Conservation (phyloP, 345 rosid species). For the Barbarea vulgaris region DNA sequence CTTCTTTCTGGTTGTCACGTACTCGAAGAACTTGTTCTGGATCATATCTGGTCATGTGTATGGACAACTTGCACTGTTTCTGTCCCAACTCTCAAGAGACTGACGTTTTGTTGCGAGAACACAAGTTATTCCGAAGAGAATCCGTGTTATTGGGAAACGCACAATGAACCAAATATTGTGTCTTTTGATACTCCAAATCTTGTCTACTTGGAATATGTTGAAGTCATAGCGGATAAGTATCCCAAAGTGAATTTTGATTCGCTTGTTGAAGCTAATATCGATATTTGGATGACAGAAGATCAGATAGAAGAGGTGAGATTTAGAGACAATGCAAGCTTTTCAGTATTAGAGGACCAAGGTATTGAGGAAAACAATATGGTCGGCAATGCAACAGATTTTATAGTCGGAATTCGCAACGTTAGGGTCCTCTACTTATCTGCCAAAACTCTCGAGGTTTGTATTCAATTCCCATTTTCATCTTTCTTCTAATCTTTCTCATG, state of each 20-base stretch:
- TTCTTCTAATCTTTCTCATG: background rate
- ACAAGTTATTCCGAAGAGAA: too few relatives aligned
- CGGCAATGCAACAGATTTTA: constrained; percentile 8
- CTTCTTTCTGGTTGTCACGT: too few relatives aligned
- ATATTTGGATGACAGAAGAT: background rate
- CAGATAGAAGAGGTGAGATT: background rate
- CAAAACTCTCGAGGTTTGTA: background rate
- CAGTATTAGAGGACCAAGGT: too few relatives aligned
- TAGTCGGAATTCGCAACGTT: background rate
- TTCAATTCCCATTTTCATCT: background rate
- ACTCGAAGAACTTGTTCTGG: constrained; percentile 18
- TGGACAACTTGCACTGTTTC: background rate
- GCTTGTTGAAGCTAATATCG: constrained; percentile 25
- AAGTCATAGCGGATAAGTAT: background rate
- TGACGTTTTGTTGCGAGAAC: background rate
- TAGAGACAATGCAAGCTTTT: background rate
- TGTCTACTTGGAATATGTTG: constrained; percentile 9
- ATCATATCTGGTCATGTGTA: background rate
- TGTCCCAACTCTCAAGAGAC: constrained; percentile 23
- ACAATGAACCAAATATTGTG: background rate
- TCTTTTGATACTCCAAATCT: constrained; percentile 11
- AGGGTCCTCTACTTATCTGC: background rate
- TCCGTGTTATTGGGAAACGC: rapidly evolving
- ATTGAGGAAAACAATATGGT: background rate
- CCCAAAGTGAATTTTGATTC: background rate